Conservation (phyloP, 2,329 filamentous ascomycete genomes). For the Diaporthe vexans region DNA sequence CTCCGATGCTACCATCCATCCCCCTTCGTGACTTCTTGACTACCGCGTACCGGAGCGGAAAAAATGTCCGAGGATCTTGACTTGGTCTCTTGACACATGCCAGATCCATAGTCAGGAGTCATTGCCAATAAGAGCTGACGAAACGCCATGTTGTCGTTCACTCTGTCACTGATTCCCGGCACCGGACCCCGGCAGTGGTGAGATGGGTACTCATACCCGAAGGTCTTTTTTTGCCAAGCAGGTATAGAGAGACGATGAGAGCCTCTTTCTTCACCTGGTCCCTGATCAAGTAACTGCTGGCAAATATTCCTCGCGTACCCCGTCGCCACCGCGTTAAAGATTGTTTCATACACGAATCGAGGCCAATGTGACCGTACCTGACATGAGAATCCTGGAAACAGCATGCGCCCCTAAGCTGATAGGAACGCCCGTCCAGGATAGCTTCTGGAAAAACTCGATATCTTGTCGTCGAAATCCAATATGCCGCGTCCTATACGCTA, state of each 20-base stretch:
- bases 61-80: neutral
- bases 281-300: neutral
- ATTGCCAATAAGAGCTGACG: neutral
- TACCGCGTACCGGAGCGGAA: neutral
- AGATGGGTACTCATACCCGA: neutral
- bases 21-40: neutral
- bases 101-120: neutral
- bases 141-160: neutral
- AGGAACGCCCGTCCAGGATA: neutral
- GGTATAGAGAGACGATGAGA: too few relatives aligned
- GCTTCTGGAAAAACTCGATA: neutral
- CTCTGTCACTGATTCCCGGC: neutral
- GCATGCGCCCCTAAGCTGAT: constrained; percentile 1
- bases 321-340: neutral
- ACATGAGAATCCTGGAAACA: constrained; percentile 6
- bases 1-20: constrained; percentile 23
- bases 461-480: neutral
- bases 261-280: neutral
- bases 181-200: too few relatives aligned
- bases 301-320: neutral
- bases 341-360: constrained; percentile 19
- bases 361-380: neutral
- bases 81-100: neutral
- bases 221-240: too few relatives aligned
- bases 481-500: constrained; percentile 21